phyloP scores from a whole-genome alignment of 495 filamentous ascomycete species.

The Xylaria sp. region DNA sequence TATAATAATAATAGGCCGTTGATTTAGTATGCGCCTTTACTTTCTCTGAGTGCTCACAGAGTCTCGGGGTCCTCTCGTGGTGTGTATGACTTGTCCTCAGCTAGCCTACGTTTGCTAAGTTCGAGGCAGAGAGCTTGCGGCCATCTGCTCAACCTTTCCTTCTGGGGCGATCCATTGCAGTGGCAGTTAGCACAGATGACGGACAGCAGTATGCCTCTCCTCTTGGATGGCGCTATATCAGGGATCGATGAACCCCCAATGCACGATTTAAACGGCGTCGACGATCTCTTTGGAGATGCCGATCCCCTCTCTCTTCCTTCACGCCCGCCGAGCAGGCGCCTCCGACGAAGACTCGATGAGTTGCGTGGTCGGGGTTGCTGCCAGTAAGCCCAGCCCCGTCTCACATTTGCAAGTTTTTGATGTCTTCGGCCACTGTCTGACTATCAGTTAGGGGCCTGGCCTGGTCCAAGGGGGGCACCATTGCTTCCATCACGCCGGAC shows the following conservation, averaged over 20 bases:
- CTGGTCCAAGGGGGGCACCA: slow-evolving; percentile 89
- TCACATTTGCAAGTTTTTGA: slow-evolving; percentile 4
- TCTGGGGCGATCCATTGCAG: neutral
- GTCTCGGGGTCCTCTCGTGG: neutral
- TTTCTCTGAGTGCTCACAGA: neutral
- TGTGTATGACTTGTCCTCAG: slow-evolving; percentile 5
- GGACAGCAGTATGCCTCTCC: slow-evolving; percentile 46
- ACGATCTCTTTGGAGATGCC: slow-evolving; percentile 79
- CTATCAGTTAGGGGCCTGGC: slow-evolving; percentile 68
- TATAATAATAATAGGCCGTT: neutral
- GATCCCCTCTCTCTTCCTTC: slow-evolving; percentile 62
- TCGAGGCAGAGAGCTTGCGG: neutral
- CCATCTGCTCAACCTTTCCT: neutral
- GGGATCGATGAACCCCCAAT: slow-evolving; percentile 51
- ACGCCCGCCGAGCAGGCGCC: slow-evolving; percentile 65
- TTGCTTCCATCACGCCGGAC: slow-evolving; percentile 81
- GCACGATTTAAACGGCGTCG: slow-evolving; percentile 73
- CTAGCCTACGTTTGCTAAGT: neutral
- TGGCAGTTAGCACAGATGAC: slow-evolving; percentile 29
- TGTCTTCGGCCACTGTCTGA: slow-evolving; percentile 31
- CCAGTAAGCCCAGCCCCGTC: slow-evolving; percentile 69
- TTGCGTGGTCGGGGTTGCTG: slow-evolving; percentile 79
- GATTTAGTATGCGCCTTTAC: neutral
- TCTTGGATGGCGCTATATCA: slow-evolving; percentile 40
- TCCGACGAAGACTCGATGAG: slow-evolving; percentile 79